A percentile compares a stretch with the other conserved stretches of the same genome.
phyloP scores from a whole-genome alignment of 2,329 filamentous ascomycete species.

The Diaporthe longicolla region DNA sequence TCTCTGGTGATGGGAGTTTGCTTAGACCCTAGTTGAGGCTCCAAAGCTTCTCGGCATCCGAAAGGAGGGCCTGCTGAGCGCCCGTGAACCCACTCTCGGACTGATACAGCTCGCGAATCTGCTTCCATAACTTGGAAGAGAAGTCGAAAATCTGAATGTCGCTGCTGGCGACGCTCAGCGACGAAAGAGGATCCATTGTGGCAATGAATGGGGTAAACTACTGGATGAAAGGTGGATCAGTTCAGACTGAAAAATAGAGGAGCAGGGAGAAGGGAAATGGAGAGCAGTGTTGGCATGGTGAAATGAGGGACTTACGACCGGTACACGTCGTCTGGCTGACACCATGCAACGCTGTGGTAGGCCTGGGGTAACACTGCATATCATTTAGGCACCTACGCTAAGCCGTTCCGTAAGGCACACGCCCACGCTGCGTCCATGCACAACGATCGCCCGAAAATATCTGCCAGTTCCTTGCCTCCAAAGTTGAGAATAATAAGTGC shows the following conservation, averaged over 20 bases:
- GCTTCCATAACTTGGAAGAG: neutral
- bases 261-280: neutral
- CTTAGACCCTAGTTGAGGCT: neutral
- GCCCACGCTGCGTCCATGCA: no score
- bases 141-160: neutral
- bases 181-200: neutral
- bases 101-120: neutral
- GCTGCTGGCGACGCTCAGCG: neutral
- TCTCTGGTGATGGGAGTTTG: neutral
- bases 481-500: neutral
- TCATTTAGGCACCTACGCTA: neutral
- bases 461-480: neutral
- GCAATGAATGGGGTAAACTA: neutral
- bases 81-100: neutral
- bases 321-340: neutral
- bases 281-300: no score
- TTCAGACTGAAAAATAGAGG: neutral
- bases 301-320: no score
- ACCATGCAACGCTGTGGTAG: no score
- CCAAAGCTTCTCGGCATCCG: neutral
- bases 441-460: neutral
- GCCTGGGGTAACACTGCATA: neutral
- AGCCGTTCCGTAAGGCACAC: neutral
- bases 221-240: neutral
- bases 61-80: neutral